Evolutionary conservation across 2,329 filamentous ascomycete genomes (phyloP).

Genomic region (Tolypocladium capitatum): DNA sequence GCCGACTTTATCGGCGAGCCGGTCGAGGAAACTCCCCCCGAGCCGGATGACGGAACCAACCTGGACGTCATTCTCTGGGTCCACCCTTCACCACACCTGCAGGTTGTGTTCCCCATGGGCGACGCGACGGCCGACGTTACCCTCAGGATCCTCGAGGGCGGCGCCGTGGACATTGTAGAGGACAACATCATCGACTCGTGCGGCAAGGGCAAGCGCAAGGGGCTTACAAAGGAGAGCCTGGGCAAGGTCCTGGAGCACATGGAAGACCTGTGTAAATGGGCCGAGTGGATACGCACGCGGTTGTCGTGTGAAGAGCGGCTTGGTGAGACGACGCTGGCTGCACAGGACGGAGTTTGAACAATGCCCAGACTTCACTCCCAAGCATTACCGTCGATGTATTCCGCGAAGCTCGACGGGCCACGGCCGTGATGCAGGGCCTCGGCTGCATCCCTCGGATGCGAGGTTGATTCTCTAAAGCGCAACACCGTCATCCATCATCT

Average conservation of each 20-base stretch:
- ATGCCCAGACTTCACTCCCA: neutral
- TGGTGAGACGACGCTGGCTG: neutral
- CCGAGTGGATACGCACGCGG: slow-evolving; percentile 35
- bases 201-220: slow-evolving; percentile 13
- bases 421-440: too few relatives aligned
- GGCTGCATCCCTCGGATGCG: too few relatives aligned
- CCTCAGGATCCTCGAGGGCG: slow-evolving; percentile 47
- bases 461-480: neutral
- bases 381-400: neutral
- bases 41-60: slow-evolving; percentile 12
- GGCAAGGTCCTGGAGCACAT: slow-evolving; percentile 32
- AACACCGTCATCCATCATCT: neutral
- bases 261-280: slow-evolving; percentile 40
- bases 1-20: slow-evolving; percentile 15
- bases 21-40: neutral
- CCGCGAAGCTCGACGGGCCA: neutral
- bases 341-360: neutral
- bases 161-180: slow-evolving; percentile 41
- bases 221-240: slow-evolving; percentile 27
- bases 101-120: slow-evolving; percentile 40
- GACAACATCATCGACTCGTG: slow-evolving; percentile 33
- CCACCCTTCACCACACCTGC: slow-evolving; percentile 33
- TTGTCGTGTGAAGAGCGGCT: slow-evolving; percentile 6
- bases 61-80: slow-evolving; percentile 41
- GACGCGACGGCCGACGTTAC: slow-evolving; percentile 36